These are phyloP conservation scores for Phoma herbarum DNA, from an alignment of 2,329 filamentous ascomycete species.

Conservation along the genomic window DNA sequence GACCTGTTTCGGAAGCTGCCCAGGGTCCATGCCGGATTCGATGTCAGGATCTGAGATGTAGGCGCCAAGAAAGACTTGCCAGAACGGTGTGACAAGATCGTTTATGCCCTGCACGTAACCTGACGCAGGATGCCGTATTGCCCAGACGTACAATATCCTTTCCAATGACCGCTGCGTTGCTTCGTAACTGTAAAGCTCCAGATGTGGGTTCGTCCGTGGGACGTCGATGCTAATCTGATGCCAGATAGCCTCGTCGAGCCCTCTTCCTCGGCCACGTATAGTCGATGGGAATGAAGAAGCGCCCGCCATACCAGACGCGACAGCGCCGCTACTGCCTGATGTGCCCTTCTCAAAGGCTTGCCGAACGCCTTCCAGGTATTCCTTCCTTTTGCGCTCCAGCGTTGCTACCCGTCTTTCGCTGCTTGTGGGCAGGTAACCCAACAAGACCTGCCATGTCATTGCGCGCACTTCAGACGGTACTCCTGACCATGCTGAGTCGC, in stretches of 20 bases:
- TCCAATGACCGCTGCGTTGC: conserved; percentile 94
- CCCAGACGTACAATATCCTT: conserved; percentile 96
- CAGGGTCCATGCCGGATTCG: conserved; percentile 94
- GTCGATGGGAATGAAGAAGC: conserved; percentile 52
- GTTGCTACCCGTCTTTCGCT: conserved; percentile 90
- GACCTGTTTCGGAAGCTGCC: conserved; percentile 87
- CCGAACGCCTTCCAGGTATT: conserved; percentile 90
- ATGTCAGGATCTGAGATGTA: conserved; percentile 96
- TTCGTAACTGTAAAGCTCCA: conserved; percentile 94
- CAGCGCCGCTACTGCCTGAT: conserved; percentile 41
- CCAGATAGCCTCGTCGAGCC: conserved; percentile 97
- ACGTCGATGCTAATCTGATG: conserved; percentile 99
- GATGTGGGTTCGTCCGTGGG: conserved; percentile 93
- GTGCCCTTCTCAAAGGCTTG: conserved; percentile 69
- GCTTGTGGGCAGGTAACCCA: conserved; percentile 96
- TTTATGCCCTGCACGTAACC: conserved; percentile 99
- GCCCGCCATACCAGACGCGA: conserved; percentile 56
- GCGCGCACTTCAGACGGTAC: conserved; percentile 94
- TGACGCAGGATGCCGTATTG: conserved; percentile 94
- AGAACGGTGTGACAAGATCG: conserved; percentile 96
- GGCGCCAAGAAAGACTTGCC: conserved; percentile 93
- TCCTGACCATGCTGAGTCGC: conserved; percentile 90
- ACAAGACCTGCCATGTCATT: conserved; percentile 97
- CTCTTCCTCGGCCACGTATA: conserved; percentile 71
- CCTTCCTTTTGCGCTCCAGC: conserved; percentile 91